Evolutionary conservation across 2,329 filamentous ascomycete species (phyloP).

Genomic region (Pseudogymnoascus sp.): DNA sequence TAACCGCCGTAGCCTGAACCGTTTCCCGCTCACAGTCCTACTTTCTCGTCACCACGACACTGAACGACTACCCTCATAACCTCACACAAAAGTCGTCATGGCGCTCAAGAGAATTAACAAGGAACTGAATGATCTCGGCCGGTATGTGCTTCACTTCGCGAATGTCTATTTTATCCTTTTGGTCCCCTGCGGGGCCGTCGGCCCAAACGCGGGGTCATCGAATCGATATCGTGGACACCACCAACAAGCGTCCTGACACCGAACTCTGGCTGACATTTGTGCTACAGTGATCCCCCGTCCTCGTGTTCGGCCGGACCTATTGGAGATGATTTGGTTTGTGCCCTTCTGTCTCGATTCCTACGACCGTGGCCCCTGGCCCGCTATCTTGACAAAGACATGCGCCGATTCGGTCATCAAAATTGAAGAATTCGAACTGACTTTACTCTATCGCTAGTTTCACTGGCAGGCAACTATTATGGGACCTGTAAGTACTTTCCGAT

Average conservation of each 20-base stretch:
- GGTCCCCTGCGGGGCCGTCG: conserved; percentile 21
- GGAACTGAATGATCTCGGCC: conserved; percentile 83
- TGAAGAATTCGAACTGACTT: conserved; percentile 26
- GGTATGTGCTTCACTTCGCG: conserved; percentile 46
- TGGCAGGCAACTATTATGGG: conserved; percentile 99
- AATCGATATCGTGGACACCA: conserved; percentile 27
- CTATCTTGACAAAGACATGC: not conserved
- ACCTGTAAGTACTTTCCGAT: conserved; percentile 60
- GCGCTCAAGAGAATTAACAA: conserved; percentile 93
- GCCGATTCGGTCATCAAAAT: conserved; percentile 3
- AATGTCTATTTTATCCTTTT: not conserved
- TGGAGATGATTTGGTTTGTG: conserved; percentile 92
- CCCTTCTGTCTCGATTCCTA: not conserved
- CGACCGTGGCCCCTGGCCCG: not conserved
- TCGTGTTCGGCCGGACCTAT: conserved; percentile 97
- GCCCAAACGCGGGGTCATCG: conserved; percentile 24
- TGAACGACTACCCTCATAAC: conserved; percentile 17
- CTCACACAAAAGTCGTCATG: conserved; percentile 41
- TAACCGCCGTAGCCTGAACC: conserved; percentile 9
- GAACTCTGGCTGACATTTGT: conserved; percentile 16
- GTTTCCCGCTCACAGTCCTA: conserved; percentile 11
- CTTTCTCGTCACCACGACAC: conserved; percentile 28
- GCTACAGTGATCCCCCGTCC: conserved; percentile 82
- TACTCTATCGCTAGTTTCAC: conserved; percentile 64
- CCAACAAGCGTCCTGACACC: not conserved